Conservation (phyloP, 495 filamentous ascomycete species). For the Podospora pseudopauciseta region DNA sequence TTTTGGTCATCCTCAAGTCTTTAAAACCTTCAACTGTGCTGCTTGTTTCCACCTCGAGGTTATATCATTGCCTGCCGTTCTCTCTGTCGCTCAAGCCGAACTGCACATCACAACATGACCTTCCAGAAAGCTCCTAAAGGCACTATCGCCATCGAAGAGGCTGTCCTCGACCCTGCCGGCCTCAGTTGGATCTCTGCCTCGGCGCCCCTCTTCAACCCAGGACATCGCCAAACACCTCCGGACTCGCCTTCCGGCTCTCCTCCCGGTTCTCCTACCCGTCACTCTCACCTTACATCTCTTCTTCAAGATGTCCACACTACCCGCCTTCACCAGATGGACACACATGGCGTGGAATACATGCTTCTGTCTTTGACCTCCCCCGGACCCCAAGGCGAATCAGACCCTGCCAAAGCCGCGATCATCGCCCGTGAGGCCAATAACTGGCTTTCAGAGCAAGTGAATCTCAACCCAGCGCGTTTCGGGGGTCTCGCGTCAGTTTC, state of each 20-base stretch:
- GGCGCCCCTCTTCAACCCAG: conserved; percentile 32
- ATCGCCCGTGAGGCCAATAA: conserved; percentile 53
- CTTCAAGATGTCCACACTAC: conserved; percentile 45
- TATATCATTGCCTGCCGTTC: too few relatives aligned
- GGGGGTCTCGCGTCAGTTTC: conserved; percentile 52
- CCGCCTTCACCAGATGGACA: conserved; percentile 52
- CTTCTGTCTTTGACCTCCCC: conserved; percentile 55
- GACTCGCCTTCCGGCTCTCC: conserved; percentile 7
- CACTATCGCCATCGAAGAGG: conserved; percentile 56
- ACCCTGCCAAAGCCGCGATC: conserved; percentile 32
- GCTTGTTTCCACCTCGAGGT: too few relatives aligned
- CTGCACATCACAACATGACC: background rate
- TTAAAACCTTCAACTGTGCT: background rate
- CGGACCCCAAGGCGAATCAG: conserved; percentile 55
- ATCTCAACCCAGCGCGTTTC: conserved; percentile 49
- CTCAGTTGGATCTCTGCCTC: conserved; percentile 28
- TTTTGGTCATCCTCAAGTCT: background rate
- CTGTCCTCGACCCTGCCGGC: conserved; percentile 48
- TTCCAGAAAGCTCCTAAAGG: conserved; percentile 41
- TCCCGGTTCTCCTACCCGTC: conserved; percentile 3
- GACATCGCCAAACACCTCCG: conserved; percentile 1
- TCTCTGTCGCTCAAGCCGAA: background rate
- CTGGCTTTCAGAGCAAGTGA: conserved; percentile 52
- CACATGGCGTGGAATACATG: conserved; percentile 58
- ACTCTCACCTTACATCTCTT: conserved; percentile 15